Percentiles rank a stretch among this genome's conserved stretches.
Conservation (phyloP, 1,284 basidiomycete genomes). For the Schizophyllum amplum region DNA sequence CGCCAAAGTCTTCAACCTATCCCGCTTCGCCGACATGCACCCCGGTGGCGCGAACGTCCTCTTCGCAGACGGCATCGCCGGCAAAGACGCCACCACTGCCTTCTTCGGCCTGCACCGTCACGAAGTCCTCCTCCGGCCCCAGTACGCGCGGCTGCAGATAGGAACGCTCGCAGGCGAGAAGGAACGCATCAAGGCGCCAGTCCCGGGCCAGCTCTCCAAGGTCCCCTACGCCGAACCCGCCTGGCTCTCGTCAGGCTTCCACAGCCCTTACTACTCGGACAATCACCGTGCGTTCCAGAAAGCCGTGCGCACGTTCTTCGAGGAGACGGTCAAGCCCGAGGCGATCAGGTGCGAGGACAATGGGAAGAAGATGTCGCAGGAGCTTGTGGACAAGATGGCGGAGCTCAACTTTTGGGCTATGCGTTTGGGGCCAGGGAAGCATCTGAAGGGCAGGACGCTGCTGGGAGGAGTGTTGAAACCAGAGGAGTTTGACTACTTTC, state of each 20-base stretch:
- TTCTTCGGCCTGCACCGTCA: constrained; percentile 92
- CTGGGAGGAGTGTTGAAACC: constrained; percentile 82
- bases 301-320: constrained; percentile 56
- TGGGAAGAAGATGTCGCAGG: constrained; percentile 71
- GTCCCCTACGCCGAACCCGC: constrained; percentile 90
- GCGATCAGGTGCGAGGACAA: constrained; percentile 66
- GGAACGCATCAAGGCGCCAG: constrained; percentile 49
- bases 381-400: constrained; percentile 69
- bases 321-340: constrained; percentile 57
- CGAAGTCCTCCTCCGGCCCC: constrained; percentile 77
- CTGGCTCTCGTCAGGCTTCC: constrained; percentile 78
- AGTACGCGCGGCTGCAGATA: constrained; percentile 78
- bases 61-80: constrained; percentile 21
- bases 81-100: constrained; percentile 77
- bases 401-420: constrained; percentile 81
- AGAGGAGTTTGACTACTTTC: constrained; percentile 84
- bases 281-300: constrained; percentile 60
- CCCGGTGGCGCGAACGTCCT: constrained; percentile 49
- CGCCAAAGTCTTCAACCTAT: constrained; percentile 69
- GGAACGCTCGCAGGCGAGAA: constrained; percentile 69
- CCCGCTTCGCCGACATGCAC: constrained; percentile 65
- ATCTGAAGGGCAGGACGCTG: constrained; percentile 80
- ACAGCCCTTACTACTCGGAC: constrained; percentile 81
- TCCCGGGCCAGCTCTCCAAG: constrained; percentile 59
- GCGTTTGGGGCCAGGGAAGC: constrained; percentile 86